Base-by-base conservation (phyloP, 768 basidiomycete species). In the Coprinopsis cinerea region DNA sequence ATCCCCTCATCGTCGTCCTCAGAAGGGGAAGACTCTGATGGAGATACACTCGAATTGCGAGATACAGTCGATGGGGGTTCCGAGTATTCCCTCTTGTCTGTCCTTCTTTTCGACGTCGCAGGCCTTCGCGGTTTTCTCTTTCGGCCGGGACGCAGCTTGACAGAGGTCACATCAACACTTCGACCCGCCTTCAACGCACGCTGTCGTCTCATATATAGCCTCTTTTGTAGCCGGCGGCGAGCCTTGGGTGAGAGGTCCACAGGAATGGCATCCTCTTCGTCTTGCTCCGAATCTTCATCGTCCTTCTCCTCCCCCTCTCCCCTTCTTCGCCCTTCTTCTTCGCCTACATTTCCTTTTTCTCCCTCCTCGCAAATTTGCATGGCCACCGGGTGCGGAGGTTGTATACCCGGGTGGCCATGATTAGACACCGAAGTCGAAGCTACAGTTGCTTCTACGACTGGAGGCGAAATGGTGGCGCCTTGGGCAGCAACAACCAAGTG, bases 201-300 rank as follows among this genome's bases (percentile, higher is more conserved):
- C 60, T 78, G 82, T 24, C 78, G 76, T 4, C 86, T 79, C 87
- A 88, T 88, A 55, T 85, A 77, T 4, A 88, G 66, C 32, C 85
- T 72, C 51, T 87, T 87, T 51, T 67, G 66, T 20, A 78, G 54
- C n/a, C 76, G 79, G 27, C 81, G 75, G 5, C 79, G 79, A 7
- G 76, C 70, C 1, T 55, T 57, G 1, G 81, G 79, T n/a, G 14
- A 15, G 27, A 45, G 44, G 4, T 45, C 18, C 7, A 7, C 11
- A 20, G 7, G 14, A 32, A 15, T 46, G n/a, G 54, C 53, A 37
- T 52, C 53, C 17, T 57, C 49, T 14, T 48, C 53, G 3, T 49
- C 52, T 17, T 39, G 35, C 17, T 54, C 47, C 42, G 45, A 48
- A 28, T 45, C 37, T 22, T 42, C 36, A 15, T 27, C 23, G 35